Base-by-base conservation (phyloP, 129 eudicot genomes). In the Arctium minus region DNA sequence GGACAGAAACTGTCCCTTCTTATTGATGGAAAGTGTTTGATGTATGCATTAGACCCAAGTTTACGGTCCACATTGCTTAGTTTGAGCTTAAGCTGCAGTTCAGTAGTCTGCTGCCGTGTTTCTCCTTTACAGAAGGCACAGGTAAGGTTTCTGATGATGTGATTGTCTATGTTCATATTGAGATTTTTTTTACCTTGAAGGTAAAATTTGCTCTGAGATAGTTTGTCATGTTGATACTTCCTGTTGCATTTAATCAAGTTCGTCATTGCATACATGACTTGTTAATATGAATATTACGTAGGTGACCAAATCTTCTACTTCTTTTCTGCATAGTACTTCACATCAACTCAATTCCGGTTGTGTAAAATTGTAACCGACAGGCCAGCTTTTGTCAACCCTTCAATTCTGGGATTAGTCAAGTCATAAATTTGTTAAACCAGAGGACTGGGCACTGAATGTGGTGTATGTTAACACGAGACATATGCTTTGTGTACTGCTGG, bases 101-200 rank as follows among this genome's bases (percentile, higher is more conserved):
- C 99, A 64, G 99, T 95, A 30, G 97, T 95, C 76, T 95, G 99
- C 84, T 95, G 99, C 79, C 93, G 99, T 48, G 99, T 95, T 85
- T 95, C 99, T 85, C 99, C 99, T 72, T 82, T 95, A 70, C 99
- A 95, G 83, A 95, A 95, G 75, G 99, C 99, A 71, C 99, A 95
- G 91, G 98, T 92, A 76, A 75, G 73, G 40, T 76, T 46, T 30
- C 11, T 12, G 35, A 39, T 8, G 18, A 67, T 5, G 2, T 31
- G 8, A 27, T 29, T 27, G 2, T 8, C 3, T 30, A 67, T 67
- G 33, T 67, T 67, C 36, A n/a, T 46, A 22, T 80, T 71, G 9
- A 32, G 67, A 4, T 6, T 53, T 53, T 76, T 13, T 12, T 37
- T 29, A 11, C 64, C 60, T 73, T 8, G 62, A 65, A 64, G 39